Conservation (phyloP, 148 eudicot species). For the Chenopodium album region DNA sequence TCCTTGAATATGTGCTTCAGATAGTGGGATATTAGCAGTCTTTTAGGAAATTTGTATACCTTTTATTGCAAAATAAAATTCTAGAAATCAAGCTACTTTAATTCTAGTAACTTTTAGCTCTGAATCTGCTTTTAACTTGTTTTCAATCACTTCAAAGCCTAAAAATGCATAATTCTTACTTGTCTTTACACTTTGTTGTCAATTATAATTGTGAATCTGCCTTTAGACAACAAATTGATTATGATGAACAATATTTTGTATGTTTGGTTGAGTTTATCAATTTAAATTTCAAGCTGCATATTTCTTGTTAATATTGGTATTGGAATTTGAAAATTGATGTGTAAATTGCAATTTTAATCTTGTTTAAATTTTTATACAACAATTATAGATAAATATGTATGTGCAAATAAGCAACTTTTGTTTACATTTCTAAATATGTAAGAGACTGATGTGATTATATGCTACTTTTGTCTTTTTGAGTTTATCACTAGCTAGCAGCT, state of each 20-base stretch:
- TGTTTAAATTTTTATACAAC: neutral
- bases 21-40: neutral
- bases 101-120: neutral
- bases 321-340: neutral
- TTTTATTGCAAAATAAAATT: neutral
- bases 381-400: neutral
- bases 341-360: neutral
- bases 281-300: neutral
- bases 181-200: neutral
- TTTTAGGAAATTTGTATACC: neutral
- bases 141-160: neutral
- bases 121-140: slow-evolving; percentile 8
- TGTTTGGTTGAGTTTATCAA: neutral
- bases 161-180: neutral
- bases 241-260: neutral
- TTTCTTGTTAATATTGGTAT: slow-evolving; percentile 7
- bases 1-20: neutral
- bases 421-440: neutral
- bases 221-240: neutral
- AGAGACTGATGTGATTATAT: neutral
- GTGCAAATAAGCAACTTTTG: neutral
- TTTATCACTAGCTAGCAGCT: slow-evolving; percentile 5
- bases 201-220: too few species aligned
- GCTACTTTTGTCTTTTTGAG: neutral
- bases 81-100: neutral